phyloP scores from a whole-genome alignment of 371 early-diverging fungal species.

The Mucor sp. region DNA sequence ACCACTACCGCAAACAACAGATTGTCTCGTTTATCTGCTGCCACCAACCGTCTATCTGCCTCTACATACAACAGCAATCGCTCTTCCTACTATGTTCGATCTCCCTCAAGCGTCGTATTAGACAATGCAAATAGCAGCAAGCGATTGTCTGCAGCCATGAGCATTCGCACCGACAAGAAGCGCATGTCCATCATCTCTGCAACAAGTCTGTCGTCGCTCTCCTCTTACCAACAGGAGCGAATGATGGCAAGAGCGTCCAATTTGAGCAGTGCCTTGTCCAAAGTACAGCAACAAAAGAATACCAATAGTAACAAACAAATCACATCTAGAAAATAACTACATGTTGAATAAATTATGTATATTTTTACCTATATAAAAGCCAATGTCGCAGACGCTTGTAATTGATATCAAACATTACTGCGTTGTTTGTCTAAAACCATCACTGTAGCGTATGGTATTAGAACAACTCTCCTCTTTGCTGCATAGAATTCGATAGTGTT shows the following conservation, averaged over 20 bases:
- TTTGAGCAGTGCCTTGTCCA: conserved; percentile 34
- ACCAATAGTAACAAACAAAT: neutral
- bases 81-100: neutral
- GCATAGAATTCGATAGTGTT: no score
- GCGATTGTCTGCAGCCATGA: conserved; percentile 20
- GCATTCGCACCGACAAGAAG: conserved; percentile 31
- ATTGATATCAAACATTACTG: no score
- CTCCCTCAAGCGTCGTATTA: neutral
- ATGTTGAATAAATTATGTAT: neutral
- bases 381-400: no score
- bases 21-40: conserved; percentile 18
- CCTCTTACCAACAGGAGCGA: conserved; percentile 51
- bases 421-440: no score
- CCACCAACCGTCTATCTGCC: conserved; percentile 14
- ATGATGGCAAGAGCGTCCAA: conserved; percentile 44
- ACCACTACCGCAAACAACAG: neutral
- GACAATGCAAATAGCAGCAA: conserved; percentile 4
- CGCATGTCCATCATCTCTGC: conserved; percentile 44
- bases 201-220: conserved; percentile 48
- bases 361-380: neutral
- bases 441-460: no score
- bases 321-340: neutral
- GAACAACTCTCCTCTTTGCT: no score
- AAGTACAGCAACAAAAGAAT: conserved; percentile 3
- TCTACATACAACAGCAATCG: conserved; percentile 14